Base-by-base conservation (phyloP, 352 stramenopile genomes). In the Phytophthora capsici region DNA sequence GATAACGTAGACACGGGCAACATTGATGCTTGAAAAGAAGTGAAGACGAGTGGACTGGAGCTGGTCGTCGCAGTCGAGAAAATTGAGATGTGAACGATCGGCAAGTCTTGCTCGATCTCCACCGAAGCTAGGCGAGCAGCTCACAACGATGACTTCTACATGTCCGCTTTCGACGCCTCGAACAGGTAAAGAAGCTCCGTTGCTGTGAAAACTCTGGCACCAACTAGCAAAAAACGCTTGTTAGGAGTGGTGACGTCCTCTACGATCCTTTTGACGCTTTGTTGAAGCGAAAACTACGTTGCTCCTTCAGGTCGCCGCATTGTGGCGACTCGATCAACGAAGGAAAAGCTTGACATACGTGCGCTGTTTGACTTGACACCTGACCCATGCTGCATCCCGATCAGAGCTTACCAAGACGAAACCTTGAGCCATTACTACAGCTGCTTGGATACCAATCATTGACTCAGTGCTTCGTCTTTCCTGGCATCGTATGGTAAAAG, bases 51-150 rank as follows among this genome's bases (percentile, higher is more conserved):
- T 22, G 43, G 7, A 54, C 19, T 45, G 28, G 57, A 57, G 50
- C 22, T 57, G 45, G 57, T 64, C 10, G 22, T 50, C 58, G 34
- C 44, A 51, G 55, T 64, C 45, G 45, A 63, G 69, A 32, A 64
- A 72, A 73, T 75, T 75, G 60, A 58, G 25, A 78, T 73, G 60
- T 78, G 69, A 75, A 51, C 28, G 36, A 40, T 48, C 58, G 26
- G 50, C 6, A 20, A 12, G 28, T 38, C 28, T 41, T 16, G 36
- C 36, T 41, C n/a, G 10, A 22, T 49, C 26, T 37, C 30, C 49
- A 43, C 32, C 14, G 54, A 34, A 40, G 22, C n/a, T 26, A 62
- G 37, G 64, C 25, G 45, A 53, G 26, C 34, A 60, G 49, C 45
- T 57, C 47, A 61, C 56, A 46, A 63, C 43, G 63, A 67, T 67